phyloP scores from a whole-genome alignment of 345 rosid species.

The Arabidopsis arenosa region DNA sequence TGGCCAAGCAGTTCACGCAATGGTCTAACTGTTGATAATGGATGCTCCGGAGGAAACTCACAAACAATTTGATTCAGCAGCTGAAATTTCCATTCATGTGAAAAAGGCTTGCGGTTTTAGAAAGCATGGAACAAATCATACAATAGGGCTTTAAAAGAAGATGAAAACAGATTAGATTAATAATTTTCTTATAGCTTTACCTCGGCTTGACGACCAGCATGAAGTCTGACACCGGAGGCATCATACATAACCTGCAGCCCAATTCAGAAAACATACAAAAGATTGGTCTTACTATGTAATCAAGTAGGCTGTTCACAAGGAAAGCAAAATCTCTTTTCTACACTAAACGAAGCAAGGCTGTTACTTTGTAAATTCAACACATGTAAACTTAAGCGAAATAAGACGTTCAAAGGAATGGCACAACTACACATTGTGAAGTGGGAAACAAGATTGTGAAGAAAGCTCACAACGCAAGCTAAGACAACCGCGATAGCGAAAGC shows the following conservation, averaged over 20 bases:
- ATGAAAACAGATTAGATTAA: background rate
- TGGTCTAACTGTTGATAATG: constrained; percentile 80
- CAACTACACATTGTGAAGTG: background rate
- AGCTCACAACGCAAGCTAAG: constrained; percentile 84
- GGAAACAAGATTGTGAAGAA: background rate
- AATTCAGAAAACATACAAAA: constrained; percentile 9
- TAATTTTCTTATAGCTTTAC: constrained; percentile 47
- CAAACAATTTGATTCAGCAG: constrained; percentile 95
- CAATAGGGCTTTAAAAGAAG: constrained; percentile 8
- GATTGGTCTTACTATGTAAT: background rate
- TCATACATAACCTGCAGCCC: constrained; percentile 90
- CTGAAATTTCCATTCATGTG: constrained; percentile 50
- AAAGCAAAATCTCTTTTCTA: background rate
- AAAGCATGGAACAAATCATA: constrained; percentile 9
- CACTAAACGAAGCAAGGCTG: too few species aligned
- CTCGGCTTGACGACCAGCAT: constrained; percentile 99
- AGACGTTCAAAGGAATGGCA: background rate
- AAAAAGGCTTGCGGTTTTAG: constrained; percentile 6
- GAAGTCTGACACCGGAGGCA: constrained; percentile 94
- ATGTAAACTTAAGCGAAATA: background rate
- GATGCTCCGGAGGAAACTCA: constrained; percentile 97
- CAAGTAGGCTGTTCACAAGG: background rate
- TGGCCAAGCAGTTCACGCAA: constrained; percentile 95
- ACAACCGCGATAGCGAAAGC: constrained; percentile 89
- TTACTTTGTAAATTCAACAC: too few species aligned